Percentiles rank a stretch among this genome's conserved stretches.
phyloP scores from a whole-genome alignment of 2,329 filamentous ascomycete genomes.

The Scorias spongiosa region DNA sequence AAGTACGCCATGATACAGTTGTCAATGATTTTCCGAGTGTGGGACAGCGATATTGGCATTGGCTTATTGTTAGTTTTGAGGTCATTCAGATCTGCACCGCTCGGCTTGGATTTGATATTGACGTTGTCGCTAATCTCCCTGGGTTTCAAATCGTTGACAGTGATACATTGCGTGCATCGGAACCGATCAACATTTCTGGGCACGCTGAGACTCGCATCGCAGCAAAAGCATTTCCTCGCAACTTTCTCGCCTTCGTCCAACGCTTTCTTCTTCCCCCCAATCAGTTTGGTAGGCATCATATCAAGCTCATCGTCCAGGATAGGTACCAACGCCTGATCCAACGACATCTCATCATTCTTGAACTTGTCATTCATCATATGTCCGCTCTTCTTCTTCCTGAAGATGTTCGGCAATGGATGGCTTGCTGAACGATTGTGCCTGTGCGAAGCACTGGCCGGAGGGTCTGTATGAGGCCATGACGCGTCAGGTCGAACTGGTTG shows the following conservation, averaged over 20 bases:
- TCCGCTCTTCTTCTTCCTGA: constrained; percentile 41
- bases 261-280: constrained; percentile 16
- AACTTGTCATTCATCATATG: constrained; percentile 18
- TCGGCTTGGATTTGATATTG: constrained; percentile 6
- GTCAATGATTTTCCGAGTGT: constrained; percentile 43
- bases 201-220: constrained; percentile 67
- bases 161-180: constrained; percentile 69
- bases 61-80: constrained; percentile 5
- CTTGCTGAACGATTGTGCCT: constrained; percentile 50
- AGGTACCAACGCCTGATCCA: constrained; percentile 31
- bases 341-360: constrained; percentile 18
- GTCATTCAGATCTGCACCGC: constrained; percentile 6
- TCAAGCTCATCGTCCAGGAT: constrained; percentile 21
- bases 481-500: constrained; percentile 7
- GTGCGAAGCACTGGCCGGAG: constrained; percentile 10
- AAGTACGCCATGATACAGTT: constrained; percentile 39
- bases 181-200: constrained; percentile 58
- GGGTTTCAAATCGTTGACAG: constrained; percentile 58
- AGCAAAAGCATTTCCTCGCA: constrained; percentile 71
- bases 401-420: constrained; percentile 62
- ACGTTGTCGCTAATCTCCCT: constrained; percentile 2
- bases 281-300: constrained; percentile 10
- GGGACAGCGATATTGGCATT: constrained; percentile 41
- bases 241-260: constrained; percentile 44
- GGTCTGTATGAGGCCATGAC: constrained; percentile 8